phyloP scores from a whole-genome alignment of 371 early-diverging fungal species.

The Mucor ambiguus region DNA sequence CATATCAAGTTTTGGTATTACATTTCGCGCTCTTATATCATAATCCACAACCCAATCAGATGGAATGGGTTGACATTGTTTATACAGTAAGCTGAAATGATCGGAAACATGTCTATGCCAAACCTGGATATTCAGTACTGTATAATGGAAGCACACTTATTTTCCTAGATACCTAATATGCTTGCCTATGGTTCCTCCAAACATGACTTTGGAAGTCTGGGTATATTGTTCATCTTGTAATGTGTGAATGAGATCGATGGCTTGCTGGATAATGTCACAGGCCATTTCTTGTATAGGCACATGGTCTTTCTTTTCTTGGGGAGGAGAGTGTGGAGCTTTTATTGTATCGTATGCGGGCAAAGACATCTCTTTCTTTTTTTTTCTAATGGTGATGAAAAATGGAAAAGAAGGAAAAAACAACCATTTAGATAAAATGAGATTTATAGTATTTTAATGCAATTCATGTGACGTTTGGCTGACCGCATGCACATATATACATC shows the following conservation, averaged over 20 bases:
- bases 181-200: conserved; percentile 68
- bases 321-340: background rate
- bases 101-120: conserved; percentile 39
- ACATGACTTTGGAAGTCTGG: conserved; percentile 50
- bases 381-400: background rate
- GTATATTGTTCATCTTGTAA: conserved; percentile 37
- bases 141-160: background rate
- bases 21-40: conserved; percentile 48
- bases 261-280: conserved; percentile 18
- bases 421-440: background rate
- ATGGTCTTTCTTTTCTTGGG: background rate
- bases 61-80: conserved; percentile 21
- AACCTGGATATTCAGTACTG: background rate
- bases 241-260: conserved; percentile 14
- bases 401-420: background rate
- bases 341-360: background rate
- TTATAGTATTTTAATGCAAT: background rate
- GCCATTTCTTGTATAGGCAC: conserved; percentile 10
- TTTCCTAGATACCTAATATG: conserved; percentile 57
- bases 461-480: conserved; percentile 4
- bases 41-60: conserved; percentile 44
- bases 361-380: background rate
- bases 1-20: conserved; percentile 20
- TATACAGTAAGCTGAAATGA: conserved; percentile 43
- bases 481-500: background rate